Evolutionary conservation across 192 early-diverging fungal species (phyloP), one percentile per base, ranked within the genome.

Genomic region (Thamnidium elegans): DNA sequence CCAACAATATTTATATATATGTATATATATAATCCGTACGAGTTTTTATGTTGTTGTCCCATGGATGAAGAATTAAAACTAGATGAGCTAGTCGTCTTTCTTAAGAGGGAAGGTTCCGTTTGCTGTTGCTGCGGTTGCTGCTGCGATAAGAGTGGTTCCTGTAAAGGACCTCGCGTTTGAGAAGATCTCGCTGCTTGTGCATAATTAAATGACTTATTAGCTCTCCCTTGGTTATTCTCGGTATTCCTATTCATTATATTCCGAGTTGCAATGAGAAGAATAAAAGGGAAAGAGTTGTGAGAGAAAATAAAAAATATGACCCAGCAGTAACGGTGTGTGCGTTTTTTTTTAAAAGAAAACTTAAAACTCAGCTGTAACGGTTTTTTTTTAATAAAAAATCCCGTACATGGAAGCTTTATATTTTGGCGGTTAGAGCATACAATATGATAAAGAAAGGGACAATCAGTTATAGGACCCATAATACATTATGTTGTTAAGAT

Each of bases 241-340:
- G 39, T 59, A 45, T 44, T 59, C 14, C 58, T 59, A 21, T 59
- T 59, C 58, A 59, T 59, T 59, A 43, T 42, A 19, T 59, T 59
- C 42, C 58, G 58, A 59, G 58, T 59, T 58, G 20, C 20, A 59
- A 36, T 17, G 14, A 48, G 4, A 48, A 48, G 15, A 48, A 48
- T 3, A 48, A 48, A 39, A 39, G 36, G 36, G 4, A 39, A 39
- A 39, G 36, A 39, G 36, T 9, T 39, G 9, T 39, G 4, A 39
- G 5, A 39, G 26, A 26, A 26, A n/a, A n/a, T n/a, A n/a, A 26
- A 26, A 26, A 26, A 26, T 3, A 39, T 39, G 7, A 9, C 36
- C 19, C 50, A 55, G 10, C 54, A 31, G 15, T 55, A 31, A 15
- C 54, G 54, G 32, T 31, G 54, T 55, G 26, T 32, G 26, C 26